A percentile compares a stretch with the other conserved stretches of the same genome.
Evolutionary conservation across 108 stramenopile species (phyloP).

Genomic region (Thalassiosira profunda): DNA sequence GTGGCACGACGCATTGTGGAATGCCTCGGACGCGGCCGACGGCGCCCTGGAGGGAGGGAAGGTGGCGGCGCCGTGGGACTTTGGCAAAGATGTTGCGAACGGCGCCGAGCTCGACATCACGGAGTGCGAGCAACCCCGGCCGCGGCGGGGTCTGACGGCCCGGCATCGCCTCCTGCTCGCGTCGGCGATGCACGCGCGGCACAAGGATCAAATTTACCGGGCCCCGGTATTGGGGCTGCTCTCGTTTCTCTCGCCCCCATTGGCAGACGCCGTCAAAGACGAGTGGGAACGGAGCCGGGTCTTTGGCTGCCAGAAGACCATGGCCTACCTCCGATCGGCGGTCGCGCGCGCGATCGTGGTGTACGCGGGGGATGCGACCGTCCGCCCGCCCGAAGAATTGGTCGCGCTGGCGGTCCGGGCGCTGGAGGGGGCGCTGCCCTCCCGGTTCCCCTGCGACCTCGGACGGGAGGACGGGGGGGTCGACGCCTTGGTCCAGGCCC

Average conservation of each 20-base stretch:
- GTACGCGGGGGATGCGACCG: conserved; percentile 36
- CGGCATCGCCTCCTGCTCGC: conserved; percentile 81
- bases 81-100: conserved; percentile 28
- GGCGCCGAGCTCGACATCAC: background rate
- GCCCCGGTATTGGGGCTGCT: conserved; percentile 67
- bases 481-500: conserved; percentile 47
- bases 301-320: conserved; percentile 64
- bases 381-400: conserved; percentile 26
- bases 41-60: conserved; percentile 2
- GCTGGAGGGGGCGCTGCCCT: conserved; percentile 57
- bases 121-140: conserved; percentile 36
- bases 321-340: conserved; percentile 72
- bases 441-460: conserved; percentile 3
- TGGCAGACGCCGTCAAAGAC: conserved; percentile 72
- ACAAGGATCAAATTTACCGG: conserved; percentile 32
- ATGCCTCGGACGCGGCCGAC: conserved; percentile 70
- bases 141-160: conserved; percentile 82
- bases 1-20: conserved; percentile 76
- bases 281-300: conserved; percentile 88
- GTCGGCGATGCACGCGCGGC: conserved; percentile 36
- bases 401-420: conserved; percentile 56
- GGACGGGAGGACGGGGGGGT: conserved; percentile 52
- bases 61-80: conserved; percentile 58
- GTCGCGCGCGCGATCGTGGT: conserved; percentile 78
- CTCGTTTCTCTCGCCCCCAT: conserved; percentile 75